Percentiles rank a stretch among this genome's conserved stretches.
These are phyloP conservation scores for Pittosporum tobira DNA, from an alignment of 129 eudicot genomes.

Conservation along the genomic window DNA sequence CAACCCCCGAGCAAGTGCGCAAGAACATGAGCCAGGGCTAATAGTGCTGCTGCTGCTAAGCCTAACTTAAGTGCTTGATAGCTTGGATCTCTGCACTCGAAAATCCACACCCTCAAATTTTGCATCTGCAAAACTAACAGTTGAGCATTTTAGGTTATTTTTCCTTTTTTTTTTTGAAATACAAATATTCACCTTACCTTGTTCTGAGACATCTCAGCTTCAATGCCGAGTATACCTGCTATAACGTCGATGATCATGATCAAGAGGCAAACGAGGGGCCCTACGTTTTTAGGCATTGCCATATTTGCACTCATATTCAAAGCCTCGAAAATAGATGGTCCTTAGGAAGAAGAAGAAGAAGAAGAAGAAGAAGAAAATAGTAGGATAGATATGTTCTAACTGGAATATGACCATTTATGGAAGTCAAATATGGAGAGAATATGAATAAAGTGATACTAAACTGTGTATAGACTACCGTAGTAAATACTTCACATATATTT, in stretches of 20 bases:
- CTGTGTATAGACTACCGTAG: too few relatives aligned
- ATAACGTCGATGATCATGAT: slow-evolving; percentile 55
- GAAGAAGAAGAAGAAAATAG: not conserved
- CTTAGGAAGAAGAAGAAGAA: slow-evolving; percentile 1
- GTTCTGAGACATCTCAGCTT: slow-evolving; percentile 79
- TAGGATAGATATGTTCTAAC: not conserved
- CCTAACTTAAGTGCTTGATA: slow-evolving; percentile 75
- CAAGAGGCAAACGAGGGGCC: slow-evolving; percentile 50
- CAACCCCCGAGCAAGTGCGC: slow-evolving; percentile 77
- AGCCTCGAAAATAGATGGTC: too few relatives aligned
- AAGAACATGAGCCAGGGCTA: slow-evolving; percentile 57
- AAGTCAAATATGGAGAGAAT: slow-evolving; percentile 27
- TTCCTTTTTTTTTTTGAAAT: too few relatives aligned
- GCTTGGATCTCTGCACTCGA: slow-evolving; percentile 84
- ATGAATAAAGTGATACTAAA: slow-evolving; percentile 38
- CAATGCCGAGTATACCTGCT: slow-evolving; percentile 84
- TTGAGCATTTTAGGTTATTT: too few relatives aligned
- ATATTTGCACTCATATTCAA: not conserved
- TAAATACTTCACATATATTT: too few relatives aligned
- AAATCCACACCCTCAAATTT: slow-evolving; percentile 48
- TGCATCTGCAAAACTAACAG: slow-evolving; percentile 27
- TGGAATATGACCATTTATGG: slow-evolving; percentile 18
- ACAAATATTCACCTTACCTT: too few relatives aligned
- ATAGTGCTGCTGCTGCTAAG: slow-evolving; percentile 48
- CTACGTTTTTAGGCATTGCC: slow-evolving; percentile 26